Conservation (phyloP, 108 stramenopile genomes). For the Bacterosira constricta region DNA sequence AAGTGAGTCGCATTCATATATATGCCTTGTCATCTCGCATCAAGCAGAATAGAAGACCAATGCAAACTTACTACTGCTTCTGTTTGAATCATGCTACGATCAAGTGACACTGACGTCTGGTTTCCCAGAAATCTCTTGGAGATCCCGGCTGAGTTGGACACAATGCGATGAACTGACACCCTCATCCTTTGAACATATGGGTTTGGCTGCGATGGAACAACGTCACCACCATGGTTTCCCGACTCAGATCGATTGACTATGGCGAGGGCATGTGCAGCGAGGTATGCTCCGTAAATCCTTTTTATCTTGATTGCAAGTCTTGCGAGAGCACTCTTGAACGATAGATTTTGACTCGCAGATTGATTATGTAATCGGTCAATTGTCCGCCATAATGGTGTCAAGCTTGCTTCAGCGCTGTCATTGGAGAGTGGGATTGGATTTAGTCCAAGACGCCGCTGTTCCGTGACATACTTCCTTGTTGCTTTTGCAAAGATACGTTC, state of each 20-base stretch:
- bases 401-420: constrained; percentile 80
- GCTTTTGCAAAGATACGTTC: constrained; percentile 86
- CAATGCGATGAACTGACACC: constrained; percentile 76
- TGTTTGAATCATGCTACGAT: constrained; percentile 63
- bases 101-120: constrained; percentile 51
- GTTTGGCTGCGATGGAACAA: constrained; percentile 43
- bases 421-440: constrained; percentile 68
- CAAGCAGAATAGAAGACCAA: background rate
- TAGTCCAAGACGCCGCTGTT: constrained; percentile 59
- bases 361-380: constrained; percentile 83
- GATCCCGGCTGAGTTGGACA: constrained; percentile 79
- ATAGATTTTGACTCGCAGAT: constrained; percentile 85
- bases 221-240: constrained; percentile 22
- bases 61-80: constrained; percentile 66
- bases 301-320: constrained; percentile 86
- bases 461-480: constrained; percentile 66
- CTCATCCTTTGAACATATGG: constrained; percentile 63
- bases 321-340: constrained; percentile 80
- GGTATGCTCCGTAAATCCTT: constrained; percentile 80
- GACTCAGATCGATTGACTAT: constrained; percentile 54
- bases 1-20: no score
- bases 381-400: constrained; percentile 86
- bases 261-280: constrained; percentile 84
- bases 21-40: no score
- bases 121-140: constrained; percentile 86